A percentile compares a stretch with the other conserved stretches of the same genome.
These are phyloP conservation scores for Bauhinia variegata DNA, from an alignment of 306 rosid genomes.

Conservation along the genomic window DNA sequence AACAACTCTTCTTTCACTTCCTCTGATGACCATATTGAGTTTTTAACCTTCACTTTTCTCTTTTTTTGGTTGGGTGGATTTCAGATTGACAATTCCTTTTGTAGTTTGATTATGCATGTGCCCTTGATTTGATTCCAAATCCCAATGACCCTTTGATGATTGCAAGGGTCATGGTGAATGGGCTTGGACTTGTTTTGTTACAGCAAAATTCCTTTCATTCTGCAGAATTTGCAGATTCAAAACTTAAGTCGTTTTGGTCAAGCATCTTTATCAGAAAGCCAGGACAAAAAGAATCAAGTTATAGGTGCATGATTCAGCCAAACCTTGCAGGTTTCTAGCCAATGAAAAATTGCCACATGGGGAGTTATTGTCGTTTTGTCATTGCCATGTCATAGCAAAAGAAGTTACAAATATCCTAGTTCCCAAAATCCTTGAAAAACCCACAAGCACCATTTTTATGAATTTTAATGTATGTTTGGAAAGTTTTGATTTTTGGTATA, in stretches of 20 bases:
- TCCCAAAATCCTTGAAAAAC: no score
- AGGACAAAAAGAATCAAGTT: slow-evolving; percentile 2
- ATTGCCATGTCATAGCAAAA: no score
- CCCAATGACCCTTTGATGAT: slow-evolving; percentile 39
- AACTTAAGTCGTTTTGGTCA: slow-evolving; percentile 10
- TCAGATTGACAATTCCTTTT: slow-evolving; percentile 14
- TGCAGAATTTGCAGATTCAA: slow-evolving; percentile 25
- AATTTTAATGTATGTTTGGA: no score
- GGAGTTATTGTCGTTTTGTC: not conserved
- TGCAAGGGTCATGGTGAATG: slow-evolving; percentile 34
- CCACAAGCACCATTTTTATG: no score
- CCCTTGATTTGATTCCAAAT: slow-evolving; percentile 41
- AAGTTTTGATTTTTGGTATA: not conserved
- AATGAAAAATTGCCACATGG: not conserved
- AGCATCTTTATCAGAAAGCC: slow-evolving; percentile 3
- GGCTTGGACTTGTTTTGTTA: slow-evolving; percentile 26
- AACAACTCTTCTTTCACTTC: slow-evolving; percentile 43
- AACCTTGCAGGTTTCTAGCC: no score
- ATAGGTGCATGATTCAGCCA: not conserved
- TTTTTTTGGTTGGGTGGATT: slow-evolving; percentile 42
- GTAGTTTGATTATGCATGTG: slow-evolving; percentile 33
- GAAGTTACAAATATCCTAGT: no score
- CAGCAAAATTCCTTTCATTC: not conserved
- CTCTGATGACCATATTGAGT: slow-evolving; percentile 29
- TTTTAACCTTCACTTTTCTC: slow-evolving; percentile 32